A percentile compares a stretch with the other conserved stretches of the same genome.
These are phyloP conservation scores for Phytopythium chamaehyphon DNA, from an alignment of 352 stramenopile genomes.

Conservation along the genomic window DNA sequence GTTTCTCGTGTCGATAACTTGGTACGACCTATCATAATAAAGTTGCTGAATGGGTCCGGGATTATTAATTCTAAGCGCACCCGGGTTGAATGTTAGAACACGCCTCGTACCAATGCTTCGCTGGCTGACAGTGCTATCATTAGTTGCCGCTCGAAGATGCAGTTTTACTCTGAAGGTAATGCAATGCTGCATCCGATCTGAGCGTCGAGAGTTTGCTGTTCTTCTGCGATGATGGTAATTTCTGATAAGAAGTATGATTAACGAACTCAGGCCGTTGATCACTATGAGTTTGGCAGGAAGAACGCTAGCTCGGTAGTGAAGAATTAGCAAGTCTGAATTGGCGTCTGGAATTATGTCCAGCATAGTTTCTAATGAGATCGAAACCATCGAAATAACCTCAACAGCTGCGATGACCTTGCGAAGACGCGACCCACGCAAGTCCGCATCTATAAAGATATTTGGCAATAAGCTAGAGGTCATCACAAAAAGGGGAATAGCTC, in stretches of 20 bases:
- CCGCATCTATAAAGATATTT: too few relatives aligned
- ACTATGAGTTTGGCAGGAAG: slow-evolving; percentile 3
- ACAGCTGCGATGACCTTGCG: not conserved
- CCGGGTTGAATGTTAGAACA: not conserved
- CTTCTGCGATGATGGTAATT: slow-evolving; percentile 4
- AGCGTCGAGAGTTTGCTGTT: not conserved
- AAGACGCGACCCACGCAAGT: too few relatives aligned
- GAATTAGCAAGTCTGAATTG: not conserved
- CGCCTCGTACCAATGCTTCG: not conserved
- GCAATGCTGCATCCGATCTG: not conserved
- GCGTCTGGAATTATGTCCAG: not conserved
- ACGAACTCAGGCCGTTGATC: not conserved
- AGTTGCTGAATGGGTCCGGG: slow-evolving; percentile 3
- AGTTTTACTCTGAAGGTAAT: not conserved
- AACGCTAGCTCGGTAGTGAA: not conserved
- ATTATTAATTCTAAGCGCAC: too few relatives aligned
- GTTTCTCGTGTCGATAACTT: slow-evolving; percentile 4
- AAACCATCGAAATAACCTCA: not conserved
- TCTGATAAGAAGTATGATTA: not conserved
- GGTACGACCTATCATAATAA: slow-evolving; percentile 3
- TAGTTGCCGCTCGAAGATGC: not conserved
- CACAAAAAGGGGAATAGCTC: too few relatives aligned
- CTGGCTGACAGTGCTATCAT: too few relatives aligned
- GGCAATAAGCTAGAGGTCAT: too few relatives aligned
- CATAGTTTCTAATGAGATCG: not conserved